Base-by-base conservation (phyloP, 768 basidiomycete species). In the Leucocoprinus leucothites region DNA sequence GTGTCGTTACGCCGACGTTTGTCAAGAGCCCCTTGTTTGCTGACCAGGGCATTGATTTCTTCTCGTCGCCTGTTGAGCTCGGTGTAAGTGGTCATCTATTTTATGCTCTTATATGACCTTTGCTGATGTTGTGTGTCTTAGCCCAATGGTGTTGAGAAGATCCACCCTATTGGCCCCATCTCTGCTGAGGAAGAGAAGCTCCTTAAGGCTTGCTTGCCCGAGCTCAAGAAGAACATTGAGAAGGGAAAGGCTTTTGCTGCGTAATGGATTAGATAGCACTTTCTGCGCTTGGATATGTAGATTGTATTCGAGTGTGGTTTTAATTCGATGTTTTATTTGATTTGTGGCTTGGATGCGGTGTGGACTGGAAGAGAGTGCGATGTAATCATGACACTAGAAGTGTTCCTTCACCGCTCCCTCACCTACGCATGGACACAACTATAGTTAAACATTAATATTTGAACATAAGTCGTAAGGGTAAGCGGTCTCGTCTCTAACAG, bases 181-280 rank as follows among this genome's bases (percentile, higher is more conserved):
- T 82, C 92, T 31, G 77, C 85, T 26, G 82, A 87, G 67, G 97
- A 99, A 78, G 71, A 94, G 80, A 82, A 84, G 68, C 80, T 97
- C 56, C 76, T 99, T 64, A 87, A 84, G 22, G 94, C 87, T 28
- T 92, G 89, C 79, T 69, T 94, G 64, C 91, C 92, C 61, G 92
- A 94, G 63, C 83, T 99, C 65, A 90, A 91, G 84, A 94, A 91
- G 86, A 98, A 97, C 84, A 96, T 98, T 64, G 90, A 91, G 74
- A 98, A 94, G 86, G 94, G 94, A 74, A 84, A 79, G 72, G 79
- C 81, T 42, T 92, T 91, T 60, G 87, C 82, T 35, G 48, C 45
- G 22, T 31, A 35, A 38, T n/a, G 5, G 9, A 13, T 13, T 38
- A 38, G 14, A 31, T n/a, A 11, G 13, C 24, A 3, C 21, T 28